Base-by-base conservation (phyloP, 1,284 basidiomycete genomes). In the Microbotryum scabiosae region DNA sequence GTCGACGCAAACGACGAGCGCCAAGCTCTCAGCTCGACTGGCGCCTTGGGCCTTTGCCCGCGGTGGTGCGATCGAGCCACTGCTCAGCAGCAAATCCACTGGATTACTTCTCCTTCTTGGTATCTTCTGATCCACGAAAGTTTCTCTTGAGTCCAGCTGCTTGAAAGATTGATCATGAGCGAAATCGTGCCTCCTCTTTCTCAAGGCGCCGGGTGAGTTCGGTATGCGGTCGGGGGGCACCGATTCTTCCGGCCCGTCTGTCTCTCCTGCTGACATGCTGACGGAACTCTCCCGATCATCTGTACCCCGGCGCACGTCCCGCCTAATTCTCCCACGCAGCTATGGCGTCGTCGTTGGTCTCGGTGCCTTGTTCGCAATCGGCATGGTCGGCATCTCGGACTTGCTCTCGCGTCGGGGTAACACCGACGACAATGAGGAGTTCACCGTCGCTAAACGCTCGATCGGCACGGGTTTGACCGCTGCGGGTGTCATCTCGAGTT, bases 391-490 rank as follows among this genome's bases (percentile, higher is more conserved):
- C 20, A 60, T 67, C 56, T 56, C 60, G 16, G 30, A 57, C 23
- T 43, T 60, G 14, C 48, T 62, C 16, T 48, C 51, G 46, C 54
- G 58, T 48, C 58, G 50, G 2, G 61, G 61, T 4, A 57, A 28
- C 20, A 25, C 21, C 14, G 56, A 62, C 45, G 51, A 57, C 47
- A 60, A 60, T 23, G 63, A 65, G 32, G 66, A 68, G 30, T 68
- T 68, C 47, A 56, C 60, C 9, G 63, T 65, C 26, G 65, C 65
- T 21, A 59, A 55, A 30, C 71, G 71, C 26, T 70, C 68, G 8
- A 70, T 76, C 54, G 91, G 91, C 68, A 88, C 91, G 4, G 90
- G 90, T 9, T 79, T 96, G 47, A 90, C 93, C 60, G 91, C 91
- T 0, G 84, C 88, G 9, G 90, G 90, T 12, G 92, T 94, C 65